A percentile compares a stretch with the other conserved stretches of the same genome.
Evolutionary conservation across 257 asterid species (phyloP).

Genomic region (Primulina huaijiensis): DNA sequence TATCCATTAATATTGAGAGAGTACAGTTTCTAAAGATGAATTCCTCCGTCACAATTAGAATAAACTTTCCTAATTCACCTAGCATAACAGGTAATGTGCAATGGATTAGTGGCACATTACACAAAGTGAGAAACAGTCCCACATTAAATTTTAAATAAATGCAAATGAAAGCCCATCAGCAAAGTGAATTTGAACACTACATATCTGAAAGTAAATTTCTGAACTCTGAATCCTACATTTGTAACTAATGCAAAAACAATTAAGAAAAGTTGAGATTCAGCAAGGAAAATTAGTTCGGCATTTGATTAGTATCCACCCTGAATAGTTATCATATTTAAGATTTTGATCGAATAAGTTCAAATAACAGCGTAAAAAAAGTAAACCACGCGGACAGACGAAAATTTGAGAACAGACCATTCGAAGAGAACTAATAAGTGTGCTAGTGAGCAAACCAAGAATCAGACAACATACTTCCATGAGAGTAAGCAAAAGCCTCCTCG

Average conservation of each 20-base stretch:
- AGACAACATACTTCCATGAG: constrained; percentile 75
- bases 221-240: no score
- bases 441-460: constrained; percentile 14
- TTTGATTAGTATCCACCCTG: neutral
- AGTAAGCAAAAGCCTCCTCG: constrained; percentile 79
- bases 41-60: neutral
- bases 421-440: neutral
- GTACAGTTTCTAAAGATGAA: no score
- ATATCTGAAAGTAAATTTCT: no score
- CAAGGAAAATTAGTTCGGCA: neutral
- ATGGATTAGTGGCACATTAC: neutral
- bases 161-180: neutral
- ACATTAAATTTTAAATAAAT: no score
- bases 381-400: neutral
- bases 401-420: no score
- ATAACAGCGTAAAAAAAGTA: no score
- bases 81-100: no score
- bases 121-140: neutral
- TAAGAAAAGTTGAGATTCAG: neutral
- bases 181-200: neutral
- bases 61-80: no score
- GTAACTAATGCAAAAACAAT: neutral
- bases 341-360: neutral
- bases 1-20: no score
- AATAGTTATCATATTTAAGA: neutral